A percentile compares a stretch with the other conserved stretches of the same genome.
phyloP scores from a whole-genome alignment of 1,284 basidiomycete species.

The Ustilago vetiveriae region DNA sequence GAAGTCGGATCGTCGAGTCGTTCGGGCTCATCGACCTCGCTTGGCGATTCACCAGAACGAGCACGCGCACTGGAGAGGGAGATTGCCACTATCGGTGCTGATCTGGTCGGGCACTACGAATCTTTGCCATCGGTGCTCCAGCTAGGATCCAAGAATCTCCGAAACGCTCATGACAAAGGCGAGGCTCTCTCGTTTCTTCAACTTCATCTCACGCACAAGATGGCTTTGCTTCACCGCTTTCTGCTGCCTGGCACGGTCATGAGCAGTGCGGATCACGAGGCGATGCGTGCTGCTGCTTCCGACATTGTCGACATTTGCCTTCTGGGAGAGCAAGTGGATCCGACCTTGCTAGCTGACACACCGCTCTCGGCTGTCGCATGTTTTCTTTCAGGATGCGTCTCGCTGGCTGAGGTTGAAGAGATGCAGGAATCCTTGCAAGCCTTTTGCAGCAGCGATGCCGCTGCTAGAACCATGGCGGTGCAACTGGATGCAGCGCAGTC shows the following conservation, averaged over 20 bases:
- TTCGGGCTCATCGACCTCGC: not conserved
- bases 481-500: slow-evolving; percentile 14
- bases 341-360: slow-evolving; percentile 24
- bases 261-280: slow-evolving; percentile 25
- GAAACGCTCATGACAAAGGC: slow-evolving; percentile 18
- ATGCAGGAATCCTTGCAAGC: slow-evolving; percentile 15
- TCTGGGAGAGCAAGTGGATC: slow-evolving; percentile 22
- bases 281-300: slow-evolving; percentile 26
- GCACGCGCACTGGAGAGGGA: slow-evolving; percentile 18
- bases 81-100: slow-evolving; percentile 21
- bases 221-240: slow-evolving; percentile 28
- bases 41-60: not conserved
- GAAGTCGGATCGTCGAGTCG: slow-evolving; percentile 9
- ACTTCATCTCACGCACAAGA: slow-evolving; percentile 39
- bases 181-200: slow-evolving; percentile 35
- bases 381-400: slow-evolving; percentile 28
- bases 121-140: slow-evolving; percentile 30
- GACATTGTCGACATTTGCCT: slow-evolving; percentile 32
- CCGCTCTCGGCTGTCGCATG: slow-evolving; percentile 23
- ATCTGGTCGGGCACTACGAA: slow-evolving; percentile 34
- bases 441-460: not conserved
- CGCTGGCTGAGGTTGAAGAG: slow-evolving; percentile 26
- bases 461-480: not conserved
- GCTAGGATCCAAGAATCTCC: slow-evolving; percentile 20
- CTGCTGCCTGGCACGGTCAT: slow-evolving; percentile 15